Evolutionary conservation across 176 grass and related monocot genomes (phyloP), one percentile per base, ranked within the genome.

Genomic region (Poa pratensis): DNA sequence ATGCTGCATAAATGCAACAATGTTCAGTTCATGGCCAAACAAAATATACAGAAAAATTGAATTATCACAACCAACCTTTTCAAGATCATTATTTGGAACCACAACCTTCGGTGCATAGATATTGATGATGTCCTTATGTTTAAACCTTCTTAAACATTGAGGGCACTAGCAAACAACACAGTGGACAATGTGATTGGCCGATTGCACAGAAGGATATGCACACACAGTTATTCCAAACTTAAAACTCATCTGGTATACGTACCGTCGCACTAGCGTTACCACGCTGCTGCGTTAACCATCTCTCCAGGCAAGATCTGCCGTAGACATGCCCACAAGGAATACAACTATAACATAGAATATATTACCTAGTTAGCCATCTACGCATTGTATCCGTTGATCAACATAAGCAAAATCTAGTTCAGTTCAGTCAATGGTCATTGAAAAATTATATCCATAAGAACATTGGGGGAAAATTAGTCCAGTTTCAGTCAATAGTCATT

Each of bases 251-350:
- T 9, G 4, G 74, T 57, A 37, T 17, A 82, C 85, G 71, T 86
- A 98, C 93, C 84, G 83, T 54, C 0, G 79, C 79, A 52, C 4
- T 81, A 39, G 46, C 86, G 26, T 85, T 98, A 53, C 91, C 61
- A 24, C 48, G 78, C 80, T 30, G 30, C 30, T 81, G 87, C 0
- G 39, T 35, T 77, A 97, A 34, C 91, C 95, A 98, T 82, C 61
- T 92, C 68, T 95, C 93, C 50, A 93, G 75, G 85, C 93, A 95
- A 46, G 88, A 93, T 89, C 93, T 90, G 62, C 95, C 95, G 27
- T 98, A 98, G 48, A 95, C 78, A 92, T 98, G 95, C n/a, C 95
- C 95, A 49, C 95, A 98, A 22, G 93, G 96, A 82, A 98, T 90
- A 85, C 89, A 98, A 22, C 95, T 98, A 53, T 72, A 90, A 84